These are phyloP conservation scores for Isabelozyma heimii DNA, from an alignment of 805 yeast genomes.

Conservation along the genomic window DNA sequence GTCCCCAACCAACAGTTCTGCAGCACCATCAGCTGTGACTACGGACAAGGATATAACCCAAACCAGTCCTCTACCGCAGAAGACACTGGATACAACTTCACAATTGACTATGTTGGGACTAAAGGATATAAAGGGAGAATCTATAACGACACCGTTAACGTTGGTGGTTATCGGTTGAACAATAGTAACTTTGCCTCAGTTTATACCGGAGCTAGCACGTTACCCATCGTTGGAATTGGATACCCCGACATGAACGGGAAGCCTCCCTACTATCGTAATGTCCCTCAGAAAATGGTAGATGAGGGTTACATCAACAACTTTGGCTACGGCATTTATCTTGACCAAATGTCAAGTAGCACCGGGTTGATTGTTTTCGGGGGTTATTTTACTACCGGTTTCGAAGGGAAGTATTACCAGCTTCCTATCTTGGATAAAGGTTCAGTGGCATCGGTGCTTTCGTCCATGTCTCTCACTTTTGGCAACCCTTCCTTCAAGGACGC, in stretches of 20 bases:
- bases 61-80: neutral
- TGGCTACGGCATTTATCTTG: constrained; percentile 1
- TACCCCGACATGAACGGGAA: neutral
- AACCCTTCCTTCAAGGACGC: neutral
- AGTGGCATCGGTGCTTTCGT: neutral
- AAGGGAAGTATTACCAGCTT: neutral
- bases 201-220: neutral
- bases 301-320: constrained; percentile 1
- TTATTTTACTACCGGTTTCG: neutral
- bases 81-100: neutral
- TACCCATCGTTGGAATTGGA: neutral
- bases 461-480: neutral
- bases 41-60: neutral
- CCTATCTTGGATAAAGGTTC: neutral
- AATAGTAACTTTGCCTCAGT: neutral
- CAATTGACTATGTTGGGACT: neutral
- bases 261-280: neutral
- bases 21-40: neutral
- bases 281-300: neutral
- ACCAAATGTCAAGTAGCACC: neutral
- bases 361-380: constrained; percentile 1
- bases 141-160: neutral
- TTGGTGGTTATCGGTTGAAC: neutral
- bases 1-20: constrained; percentile 1
- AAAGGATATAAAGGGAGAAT: neutral